Percentiles rank a stretch among this genome's conserved stretches.
Conservation (phyloP, 2,329 filamentous ascomycete genomes). For the Akanthomyces dipterigenus region DNA sequence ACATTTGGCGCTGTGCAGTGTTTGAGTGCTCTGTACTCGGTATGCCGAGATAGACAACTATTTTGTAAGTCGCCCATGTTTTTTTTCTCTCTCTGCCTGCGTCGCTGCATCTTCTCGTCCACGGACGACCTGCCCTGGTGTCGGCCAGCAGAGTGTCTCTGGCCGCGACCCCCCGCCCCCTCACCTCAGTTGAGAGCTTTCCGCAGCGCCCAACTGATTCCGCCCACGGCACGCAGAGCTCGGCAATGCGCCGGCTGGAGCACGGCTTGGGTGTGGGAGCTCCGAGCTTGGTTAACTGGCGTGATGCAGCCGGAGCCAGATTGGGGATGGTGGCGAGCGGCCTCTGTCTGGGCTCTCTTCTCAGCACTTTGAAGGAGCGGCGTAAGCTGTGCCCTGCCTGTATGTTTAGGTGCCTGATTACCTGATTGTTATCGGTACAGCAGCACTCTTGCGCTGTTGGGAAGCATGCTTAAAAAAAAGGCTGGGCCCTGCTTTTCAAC, state of each 20-base stretch:
- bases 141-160: neutral
- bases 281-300: neutral
- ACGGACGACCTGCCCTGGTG: neutral
- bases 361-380: no score
- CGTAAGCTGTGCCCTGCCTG: no score
- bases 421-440: no score
- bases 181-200: neutral
- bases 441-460: neutral
- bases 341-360: no score
- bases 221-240: neutral
- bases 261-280: neutral
- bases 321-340: neutral
- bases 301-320: neutral
- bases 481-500: no score
- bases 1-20: no score
- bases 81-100: neutral
- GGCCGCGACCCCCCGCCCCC: neutral
- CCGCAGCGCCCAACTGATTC: neutral
- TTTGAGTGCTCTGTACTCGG: no score
- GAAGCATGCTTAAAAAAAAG: neutral
- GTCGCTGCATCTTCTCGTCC: neutral
- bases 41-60: neutral
- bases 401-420: no score
- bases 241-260: slow-evolving; percentile 10
- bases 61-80: neutral